These are phyloP conservation scores for Suillus americanus DNA, from an alignment of 768 basidiomycete genomes.

Conservation along the genomic window DNA sequence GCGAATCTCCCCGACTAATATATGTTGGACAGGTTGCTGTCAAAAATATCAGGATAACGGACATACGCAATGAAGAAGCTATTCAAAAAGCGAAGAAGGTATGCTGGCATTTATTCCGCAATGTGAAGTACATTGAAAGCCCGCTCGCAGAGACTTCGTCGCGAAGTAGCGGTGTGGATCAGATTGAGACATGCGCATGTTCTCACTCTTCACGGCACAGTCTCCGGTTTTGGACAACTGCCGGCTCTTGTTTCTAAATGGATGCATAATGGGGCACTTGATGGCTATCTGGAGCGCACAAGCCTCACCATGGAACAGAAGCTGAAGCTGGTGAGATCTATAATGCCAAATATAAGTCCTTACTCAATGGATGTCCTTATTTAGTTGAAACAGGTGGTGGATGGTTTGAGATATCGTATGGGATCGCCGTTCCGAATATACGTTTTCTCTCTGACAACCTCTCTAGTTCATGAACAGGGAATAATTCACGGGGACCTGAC, in stretches of 20 bases:
- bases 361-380: not conserved
- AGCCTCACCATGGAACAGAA: not conserved
- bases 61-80: not conserved
- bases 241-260: slow-evolving; percentile 1
- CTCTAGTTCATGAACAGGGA: not conserved
- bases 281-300: not conserved
- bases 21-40: too few species aligned
- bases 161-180: not conserved
- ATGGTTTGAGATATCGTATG: slow-evolving; percentile 1
- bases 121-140: not conserved
- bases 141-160: not conserved
- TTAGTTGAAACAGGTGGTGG: not conserved
- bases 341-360: not conserved
- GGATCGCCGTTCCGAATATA: too few species aligned
- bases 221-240: not conserved
- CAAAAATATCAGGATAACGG: too few species aligned
- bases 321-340: not conserved
- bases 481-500: not conserved
- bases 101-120: not conserved
- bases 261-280: not conserved
- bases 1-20: too few species aligned
- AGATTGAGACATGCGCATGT: not conserved
- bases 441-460: not conserved
- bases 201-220: not conserved
- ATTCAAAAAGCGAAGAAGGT: not conserved